These are phyloP conservation scores for Xylariales sp. DNA, from an alignment of 2,329 filamentous ascomycete species.

Conservation along the genomic window DNA sequence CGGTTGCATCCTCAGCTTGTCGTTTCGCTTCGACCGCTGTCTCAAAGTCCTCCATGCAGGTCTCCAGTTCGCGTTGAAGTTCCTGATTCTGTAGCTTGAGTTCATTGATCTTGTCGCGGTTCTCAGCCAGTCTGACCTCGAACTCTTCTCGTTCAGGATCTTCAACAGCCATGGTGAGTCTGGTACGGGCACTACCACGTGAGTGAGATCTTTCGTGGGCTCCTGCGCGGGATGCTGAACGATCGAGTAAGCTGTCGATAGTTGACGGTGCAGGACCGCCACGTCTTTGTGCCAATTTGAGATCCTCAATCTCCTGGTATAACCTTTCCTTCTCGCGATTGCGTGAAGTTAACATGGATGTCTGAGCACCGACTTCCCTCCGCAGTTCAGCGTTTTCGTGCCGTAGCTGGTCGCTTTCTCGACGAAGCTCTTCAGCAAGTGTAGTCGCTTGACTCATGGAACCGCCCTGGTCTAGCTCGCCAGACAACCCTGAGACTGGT, in stretches of 20 bases:
- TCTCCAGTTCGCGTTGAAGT: slow-evolving; percentile 75
- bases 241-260: slow-evolving; percentile 86
- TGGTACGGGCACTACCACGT: slow-evolving; percentile 63
- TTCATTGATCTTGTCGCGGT: slow-evolving; percentile 82
- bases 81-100: slow-evolving; percentile 88
- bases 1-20: slow-evolving; percentile 51
- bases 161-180: slow-evolving; percentile 55
- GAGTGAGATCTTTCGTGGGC: slow-evolving; percentile 68
- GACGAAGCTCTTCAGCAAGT: slow-evolving; percentile 70
- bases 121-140: slow-evolving; percentile 75
- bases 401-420: slow-evolving; percentile 69
- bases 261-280: slow-evolving; percentile 59
- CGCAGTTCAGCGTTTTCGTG: slow-evolving; percentile 91
- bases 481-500: slow-evolving; percentile 45
- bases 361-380: slow-evolving; percentile 90
- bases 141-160: slow-evolving; percentile 81
- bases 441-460: slow-evolving; percentile 57
- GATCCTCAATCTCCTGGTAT: slow-evolving; percentile 94
- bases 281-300: slow-evolving; percentile 82
- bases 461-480: slow-evolving; percentile 46
- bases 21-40: slow-evolving; percentile 60
- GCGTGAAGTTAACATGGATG: slow-evolving; percentile 92
- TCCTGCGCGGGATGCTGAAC: slow-evolving; percentile 82
- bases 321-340: slow-evolving; percentile 93
- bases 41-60: slow-evolving; percentile 75